Evolutionary conservation across 768 basidiomycete species (phyloP).

Genomic region (Atractiella rhizophila): DNA sequence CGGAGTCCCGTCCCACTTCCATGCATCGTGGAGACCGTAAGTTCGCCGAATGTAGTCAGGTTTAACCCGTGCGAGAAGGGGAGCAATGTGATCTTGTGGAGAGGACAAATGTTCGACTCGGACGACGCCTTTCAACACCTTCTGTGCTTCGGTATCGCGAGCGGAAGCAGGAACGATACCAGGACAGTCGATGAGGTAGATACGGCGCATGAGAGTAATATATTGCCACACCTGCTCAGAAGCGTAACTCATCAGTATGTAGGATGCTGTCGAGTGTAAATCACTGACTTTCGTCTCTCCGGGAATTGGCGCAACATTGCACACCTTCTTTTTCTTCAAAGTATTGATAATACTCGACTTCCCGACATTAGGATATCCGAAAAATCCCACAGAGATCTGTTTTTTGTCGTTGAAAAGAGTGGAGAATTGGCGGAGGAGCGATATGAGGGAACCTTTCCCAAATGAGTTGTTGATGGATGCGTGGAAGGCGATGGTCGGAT

Average conservation of each 20-base stretch:
- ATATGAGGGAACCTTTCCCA: slow-evolving; percentile 93
- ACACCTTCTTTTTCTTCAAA: slow-evolving; percentile 90
- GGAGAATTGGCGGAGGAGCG: slow-evolving; percentile 83
- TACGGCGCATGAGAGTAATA: slow-evolving; percentile 79
- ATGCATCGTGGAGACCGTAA: no score
- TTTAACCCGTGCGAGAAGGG: slow-evolving; percentile 70
- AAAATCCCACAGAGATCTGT: slow-evolving; percentile 91
- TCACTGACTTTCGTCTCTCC: slow-evolving; percentile 69
- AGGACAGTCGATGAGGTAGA: slow-evolving; percentile 98
- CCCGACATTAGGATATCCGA: slow-evolving; percentile 95
- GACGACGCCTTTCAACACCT: slow-evolving; percentile 86
- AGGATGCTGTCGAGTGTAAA: no score
- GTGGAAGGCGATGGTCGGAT: slow-evolving; percentile 93
- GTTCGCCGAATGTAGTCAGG: slow-evolving; percentile 64
- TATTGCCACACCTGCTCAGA: slow-evolving; percentile 69
- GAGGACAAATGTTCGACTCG: slow-evolving; percentile 81
- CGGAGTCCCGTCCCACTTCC: slow-evolving; percentile 34
- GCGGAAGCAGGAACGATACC: slow-evolving; percentile 90
- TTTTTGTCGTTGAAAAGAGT: slow-evolving; percentile 96
- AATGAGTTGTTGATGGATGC: slow-evolving; percentile 98
- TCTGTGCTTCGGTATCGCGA: slow-evolving; percentile 64
- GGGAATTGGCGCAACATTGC: slow-evolving; percentile 81
- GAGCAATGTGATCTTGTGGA: slow-evolving; percentile 74
- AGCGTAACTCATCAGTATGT: no score
- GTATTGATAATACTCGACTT: slow-evolving; percentile 97